Conservation (phyloP, 2,329 filamentous ascomycete genomes). For the Penicillium sp. region DNA sequence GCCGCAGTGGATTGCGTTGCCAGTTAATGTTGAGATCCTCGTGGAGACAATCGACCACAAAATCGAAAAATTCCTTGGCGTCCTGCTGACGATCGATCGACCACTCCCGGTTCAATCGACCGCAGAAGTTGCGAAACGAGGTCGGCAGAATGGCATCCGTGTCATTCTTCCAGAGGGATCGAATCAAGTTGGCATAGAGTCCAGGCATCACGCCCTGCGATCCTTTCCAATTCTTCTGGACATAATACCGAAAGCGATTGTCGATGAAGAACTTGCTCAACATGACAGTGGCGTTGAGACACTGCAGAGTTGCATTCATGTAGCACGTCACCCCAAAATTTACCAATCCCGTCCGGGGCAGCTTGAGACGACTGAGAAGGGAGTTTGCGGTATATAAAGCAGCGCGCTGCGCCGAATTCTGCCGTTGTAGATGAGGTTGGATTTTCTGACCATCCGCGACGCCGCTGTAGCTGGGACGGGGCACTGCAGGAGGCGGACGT, state of each 20-base stretch:
- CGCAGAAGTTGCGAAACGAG: conserved; percentile 61
- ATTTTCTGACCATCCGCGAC: conserved; percentile 58
- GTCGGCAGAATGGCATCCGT: conserved; percentile 50
- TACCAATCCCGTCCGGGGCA: conserved; percentile 65
- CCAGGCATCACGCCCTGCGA: conserved; percentile 59
- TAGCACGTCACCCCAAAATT: conserved; percentile 85
- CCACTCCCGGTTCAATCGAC: conserved; percentile 60
- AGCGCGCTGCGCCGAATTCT: conserved; percentile 42
- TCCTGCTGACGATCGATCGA: conserved; percentile 78
- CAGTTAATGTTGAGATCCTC: conserved; percentile 75
- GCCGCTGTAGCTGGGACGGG: conserved; percentile 72
- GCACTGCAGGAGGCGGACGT: conserved; percentile 62
- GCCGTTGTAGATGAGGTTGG: conserved; percentile 40
- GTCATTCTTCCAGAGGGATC: conserved; percentile 58
- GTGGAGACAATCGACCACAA: conserved; percentile 72
- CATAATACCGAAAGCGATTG: conserved; percentile 55
- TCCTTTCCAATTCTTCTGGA: conserved; percentile 60
- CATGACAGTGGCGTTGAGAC: conserved; percentile 64
- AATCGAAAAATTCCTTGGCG: conserved; percentile 81
- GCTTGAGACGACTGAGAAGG: conserved; percentile 43
- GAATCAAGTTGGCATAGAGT: conserved; percentile 56
- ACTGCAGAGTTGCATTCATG: conserved; percentile 85
- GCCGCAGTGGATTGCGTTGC: conserved; percentile 52
- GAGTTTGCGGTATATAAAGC: conserved; percentile 41
- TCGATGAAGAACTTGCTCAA: conserved; percentile 59